A percentile compares a stretch with the other conserved stretches of the same genome.
Evolutionary conservation across 2,329 filamentous ascomycete genomes (phyloP).

Genomic region (Talaromyces sp.): DNA sequence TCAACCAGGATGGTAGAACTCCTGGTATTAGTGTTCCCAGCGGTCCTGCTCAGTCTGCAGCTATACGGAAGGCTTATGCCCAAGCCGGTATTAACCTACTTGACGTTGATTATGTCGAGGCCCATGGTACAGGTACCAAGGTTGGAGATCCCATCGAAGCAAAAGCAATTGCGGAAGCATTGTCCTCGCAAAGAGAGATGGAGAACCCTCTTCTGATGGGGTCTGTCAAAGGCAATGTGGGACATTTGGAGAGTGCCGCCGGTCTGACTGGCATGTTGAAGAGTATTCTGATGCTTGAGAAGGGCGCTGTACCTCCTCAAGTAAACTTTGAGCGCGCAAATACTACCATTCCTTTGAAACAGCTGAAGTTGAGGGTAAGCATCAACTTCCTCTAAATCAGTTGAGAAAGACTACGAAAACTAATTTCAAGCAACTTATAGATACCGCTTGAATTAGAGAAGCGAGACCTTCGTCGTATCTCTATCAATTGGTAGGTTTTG

Average conservation of each 20-base stretch:
- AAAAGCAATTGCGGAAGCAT: slow-evolving; percentile 28
- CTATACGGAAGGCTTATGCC: not conserved
- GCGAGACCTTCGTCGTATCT: not conserved
- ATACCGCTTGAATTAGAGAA: not conserved
- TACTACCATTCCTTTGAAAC: not conserved
- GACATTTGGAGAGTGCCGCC: slow-evolving; percentile 27
- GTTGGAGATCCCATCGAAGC: slow-evolving; percentile 37
- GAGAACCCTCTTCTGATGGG: slow-evolving; percentile 20
- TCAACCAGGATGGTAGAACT: slow-evolving; percentile 42
- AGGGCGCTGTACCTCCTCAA: slow-evolving; percentile 24
- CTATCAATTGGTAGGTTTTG: not conserved
- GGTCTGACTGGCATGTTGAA: slow-evolving; percentile 26
- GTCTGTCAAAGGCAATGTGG: slow-evolving; percentile 30
- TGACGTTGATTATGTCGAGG: slow-evolving; percentile 20
- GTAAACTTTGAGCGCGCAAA: slow-evolving; percentile 19
- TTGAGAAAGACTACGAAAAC: not conserved
- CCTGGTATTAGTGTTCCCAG: slow-evolving; percentile 54
- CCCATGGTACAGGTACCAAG: slow-evolving; percentile 12
- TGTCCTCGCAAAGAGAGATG: not conserved
- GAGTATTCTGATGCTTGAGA: slow-evolving; percentile 21
- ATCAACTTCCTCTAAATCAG: not conserved
- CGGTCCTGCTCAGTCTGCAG: slow-evolving; percentile 37
- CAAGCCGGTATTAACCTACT: not conserved
- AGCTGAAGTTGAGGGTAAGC: not conserved
- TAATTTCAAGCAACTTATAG: not conserved